phyloP scores from a whole-genome alignment of 1,284 basidiomycete genomes.

The Puccinia novopanici region DNA sequence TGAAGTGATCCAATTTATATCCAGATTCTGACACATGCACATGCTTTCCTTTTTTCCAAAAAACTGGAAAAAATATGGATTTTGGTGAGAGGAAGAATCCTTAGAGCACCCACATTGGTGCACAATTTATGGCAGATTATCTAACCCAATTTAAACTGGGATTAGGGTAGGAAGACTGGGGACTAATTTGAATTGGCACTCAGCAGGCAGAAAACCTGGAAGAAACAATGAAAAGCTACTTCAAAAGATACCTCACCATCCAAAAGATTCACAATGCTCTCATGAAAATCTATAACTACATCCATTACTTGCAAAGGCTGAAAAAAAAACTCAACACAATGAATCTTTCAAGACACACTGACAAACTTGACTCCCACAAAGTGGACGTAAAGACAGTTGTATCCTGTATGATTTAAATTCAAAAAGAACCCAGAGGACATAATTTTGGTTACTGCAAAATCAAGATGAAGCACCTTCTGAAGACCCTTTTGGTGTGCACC shows the following conservation, averaged over 20 bases:
- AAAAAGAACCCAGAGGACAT: background rate
- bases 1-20: too few species aligned
- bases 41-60: too few species aligned
- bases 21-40: too few species aligned
- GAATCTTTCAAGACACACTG: background rate
- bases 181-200: background rate
- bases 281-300: background rate
- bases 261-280: background rate
- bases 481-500: too few species aligned
- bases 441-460: background rate
- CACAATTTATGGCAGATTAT: too few species aligned
- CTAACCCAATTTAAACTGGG: too few species aligned
- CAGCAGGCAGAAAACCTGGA: background rate
- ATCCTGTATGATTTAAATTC: background rate
- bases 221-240: background rate
- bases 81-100: too few species aligned
- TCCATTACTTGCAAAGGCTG: background rate
- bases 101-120: too few species aligned
- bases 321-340: background rate
- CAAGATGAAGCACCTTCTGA: background rate
- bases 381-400: background rate
- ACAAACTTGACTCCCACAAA: background rate
- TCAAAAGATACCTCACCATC: background rate
- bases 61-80: too few species aligned
- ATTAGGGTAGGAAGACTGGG: slow-evolving; percentile 1